Conservation (phyloP, 1,284 basidiomycete genomes). For the Nidula niveotomentosa region DNA sequence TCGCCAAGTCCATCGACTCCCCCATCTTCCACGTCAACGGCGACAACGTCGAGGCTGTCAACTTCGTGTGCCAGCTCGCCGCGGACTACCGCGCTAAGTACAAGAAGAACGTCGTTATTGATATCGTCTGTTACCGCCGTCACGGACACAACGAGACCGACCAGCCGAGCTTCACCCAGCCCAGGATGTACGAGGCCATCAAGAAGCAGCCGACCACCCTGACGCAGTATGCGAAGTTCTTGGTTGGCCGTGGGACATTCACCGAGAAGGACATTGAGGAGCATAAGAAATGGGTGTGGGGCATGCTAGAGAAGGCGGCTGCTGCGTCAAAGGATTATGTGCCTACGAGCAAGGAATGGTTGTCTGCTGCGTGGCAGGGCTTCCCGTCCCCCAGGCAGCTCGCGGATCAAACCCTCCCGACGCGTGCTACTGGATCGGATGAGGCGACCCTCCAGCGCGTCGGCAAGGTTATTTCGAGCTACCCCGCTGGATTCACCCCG, state of each 20-base stretch:
- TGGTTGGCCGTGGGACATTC: slow-evolving; percentile 92
- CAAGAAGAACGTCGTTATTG: slow-evolving; percentile 99
- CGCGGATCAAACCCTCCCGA: slow-evolving; percentile 89
- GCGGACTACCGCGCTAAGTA: slow-evolving; percentile 98
- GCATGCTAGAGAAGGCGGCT: slow-evolving; percentile 94
- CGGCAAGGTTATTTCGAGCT: slow-evolving; percentile 84
- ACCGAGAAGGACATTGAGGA: slow-evolving; percentile 97
- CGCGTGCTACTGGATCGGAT: slow-evolving; percentile 83
- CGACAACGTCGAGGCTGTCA: slow-evolving; percentile 98
- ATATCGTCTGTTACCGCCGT: slow-evolving; percentile 98
- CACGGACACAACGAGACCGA: slow-evolving; percentile 99
- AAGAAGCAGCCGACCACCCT: slow-evolving; percentile 93
- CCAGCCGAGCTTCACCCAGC: slow-evolving; percentile 98
- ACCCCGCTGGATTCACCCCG: slow-evolving; percentile 84
- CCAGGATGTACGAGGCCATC: slow-evolving; percentile 98
- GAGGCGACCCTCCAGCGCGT: slow-evolving; percentile 82
- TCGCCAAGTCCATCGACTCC: slow-evolving; percentile 97
- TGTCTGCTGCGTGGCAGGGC: slow-evolving; percentile 97
- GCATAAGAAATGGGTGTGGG: slow-evolving; percentile 99
- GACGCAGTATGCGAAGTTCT: slow-evolving; percentile 89
- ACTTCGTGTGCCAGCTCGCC: slow-evolving; percentile 96
- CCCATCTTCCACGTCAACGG: slow-evolving; percentile 99
- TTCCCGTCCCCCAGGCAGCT: slow-evolving; percentile 98
- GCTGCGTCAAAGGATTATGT: slow-evolving; percentile 93
- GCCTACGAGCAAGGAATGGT: slow-evolving; percentile 93